phyloP scores from a whole-genome alignment of 2,329 filamentous ascomycete genomes.

The Cercospora sesami region DNA sequence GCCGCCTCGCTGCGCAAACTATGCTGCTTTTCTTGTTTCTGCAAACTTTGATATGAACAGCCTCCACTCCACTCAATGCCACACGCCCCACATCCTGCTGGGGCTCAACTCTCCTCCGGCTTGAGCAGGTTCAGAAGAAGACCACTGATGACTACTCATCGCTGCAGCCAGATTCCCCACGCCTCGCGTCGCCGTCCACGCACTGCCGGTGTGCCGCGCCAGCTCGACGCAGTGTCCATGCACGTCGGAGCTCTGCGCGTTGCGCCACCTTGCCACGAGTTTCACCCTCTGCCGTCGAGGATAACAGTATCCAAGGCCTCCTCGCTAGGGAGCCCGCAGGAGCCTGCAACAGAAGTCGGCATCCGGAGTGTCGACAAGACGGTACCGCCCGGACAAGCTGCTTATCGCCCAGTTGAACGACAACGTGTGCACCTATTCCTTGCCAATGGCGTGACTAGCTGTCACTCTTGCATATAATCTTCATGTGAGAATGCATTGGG shows the following conservation, averaged over 20 bases:
- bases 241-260: not conserved
- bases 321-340: not conserved
- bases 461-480: not conserved
- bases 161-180: not conserved
- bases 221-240: not conserved
- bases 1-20: not conserved
- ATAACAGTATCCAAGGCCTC: not conserved
- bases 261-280: not conserved
- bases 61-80: not conserved
- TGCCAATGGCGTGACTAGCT: not conserved
- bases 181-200: not conserved
- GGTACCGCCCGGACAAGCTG: not conserved
- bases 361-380: not conserved
- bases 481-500: constrained; percentile 4
- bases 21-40: not conserved
- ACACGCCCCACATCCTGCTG: not conserved
- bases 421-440: not conserved
- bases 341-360: not conserved
- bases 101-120: not conserved
- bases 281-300: not conserved
- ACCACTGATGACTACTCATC: not conserved
- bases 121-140: not conserved
- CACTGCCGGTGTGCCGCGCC: not conserved
- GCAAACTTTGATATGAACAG: not conserved
- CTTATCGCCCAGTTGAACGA: constrained; percentile 1